phyloP scores from a whole-genome alignment of 164 flowering plant genomes.

The Pachysandra terminalis region DNA sequence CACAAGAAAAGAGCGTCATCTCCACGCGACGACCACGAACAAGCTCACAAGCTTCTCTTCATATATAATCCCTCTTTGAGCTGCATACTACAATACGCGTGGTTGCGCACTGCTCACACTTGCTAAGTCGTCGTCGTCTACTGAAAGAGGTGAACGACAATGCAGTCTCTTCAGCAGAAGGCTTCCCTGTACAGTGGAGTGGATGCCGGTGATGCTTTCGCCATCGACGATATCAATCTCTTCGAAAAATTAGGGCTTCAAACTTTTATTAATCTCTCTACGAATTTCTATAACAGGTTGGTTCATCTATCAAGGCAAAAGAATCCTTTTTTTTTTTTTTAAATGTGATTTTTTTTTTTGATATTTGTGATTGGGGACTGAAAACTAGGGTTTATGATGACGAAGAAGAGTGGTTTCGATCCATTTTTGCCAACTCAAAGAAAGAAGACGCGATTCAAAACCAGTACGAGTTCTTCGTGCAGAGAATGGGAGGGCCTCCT shows the following conservation, averaged over 20 bases:
- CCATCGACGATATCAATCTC: constrained; percentile 69
- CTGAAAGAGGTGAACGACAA: constrained; percentile 17
- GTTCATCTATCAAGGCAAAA: not conserved
- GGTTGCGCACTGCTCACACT: not conserved
- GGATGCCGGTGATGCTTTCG: constrained; percentile 69
- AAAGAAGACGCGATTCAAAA: constrained; percentile 93
- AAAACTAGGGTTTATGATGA: constrained; percentile 81
- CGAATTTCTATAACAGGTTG: constrained; percentile 80
- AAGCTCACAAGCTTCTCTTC: too few species aligned
- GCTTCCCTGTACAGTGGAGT: constrained; percentile 74
- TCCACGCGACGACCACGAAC: constrained; percentile 9
- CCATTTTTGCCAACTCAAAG: constrained; percentile 69
- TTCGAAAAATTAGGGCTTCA: constrained; percentile 72
- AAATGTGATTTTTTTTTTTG: not conserved
- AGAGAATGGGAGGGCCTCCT: constrained; percentile 96
- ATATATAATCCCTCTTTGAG: not conserved
- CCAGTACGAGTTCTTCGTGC: constrained; percentile 93
- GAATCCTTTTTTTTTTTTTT: not conserved
- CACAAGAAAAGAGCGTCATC: constrained; percentile 3
- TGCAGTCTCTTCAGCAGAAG: constrained; percentile 82
- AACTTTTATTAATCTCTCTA: constrained; percentile 79
- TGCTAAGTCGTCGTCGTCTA: not conserved
- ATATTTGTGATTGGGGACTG: not conserved
- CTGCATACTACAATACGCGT: not conserved
- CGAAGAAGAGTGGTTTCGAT: constrained; percentile 91